Evolutionary conservation across 495 filamentous ascomycete species (phyloP).

Genomic region (Daldinia concentrica): DNA sequence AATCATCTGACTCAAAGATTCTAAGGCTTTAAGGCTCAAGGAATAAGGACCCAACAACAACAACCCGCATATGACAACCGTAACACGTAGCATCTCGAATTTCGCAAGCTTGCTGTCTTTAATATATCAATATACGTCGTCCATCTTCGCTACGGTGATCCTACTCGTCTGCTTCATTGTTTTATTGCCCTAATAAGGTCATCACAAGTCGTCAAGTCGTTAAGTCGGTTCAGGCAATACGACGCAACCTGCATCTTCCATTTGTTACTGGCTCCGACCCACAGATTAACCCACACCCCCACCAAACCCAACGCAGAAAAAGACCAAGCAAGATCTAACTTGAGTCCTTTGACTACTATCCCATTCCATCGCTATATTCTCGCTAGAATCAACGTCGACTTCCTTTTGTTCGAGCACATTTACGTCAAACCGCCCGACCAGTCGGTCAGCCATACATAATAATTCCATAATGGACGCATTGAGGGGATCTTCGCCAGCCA

Average conservation of each 20-base stretch:
- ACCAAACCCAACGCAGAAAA: constrained; percentile 40
- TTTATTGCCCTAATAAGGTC: constrained; percentile 15
- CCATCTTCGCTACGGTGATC: not conserved
- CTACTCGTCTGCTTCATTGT: not conserved
- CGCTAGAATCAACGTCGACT: not conserved
- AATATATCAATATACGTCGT: not conserved
- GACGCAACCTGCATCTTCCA: constrained; percentile 37
- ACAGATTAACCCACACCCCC: constrained; percentile 39
- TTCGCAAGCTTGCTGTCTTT: not conserved
- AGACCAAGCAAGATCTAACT: constrained; percentile 22
- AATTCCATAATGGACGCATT: constrained; percentile 41
- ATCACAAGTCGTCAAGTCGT: constrained; percentile 21
- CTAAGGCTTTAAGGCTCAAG: not conserved
- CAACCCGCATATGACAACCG: not conserved
- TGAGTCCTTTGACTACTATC: constrained; percentile 7
- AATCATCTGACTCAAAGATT: constrained; percentile 26
- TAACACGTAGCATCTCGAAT: constrained; percentile 19
- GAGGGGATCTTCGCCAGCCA: constrained; percentile 46
- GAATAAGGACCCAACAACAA: constrained; percentile 13
- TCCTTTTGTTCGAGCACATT: constrained; percentile 8
- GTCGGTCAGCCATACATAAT: not conserved
- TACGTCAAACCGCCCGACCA: not conserved
- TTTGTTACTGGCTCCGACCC: constrained; percentile 37
- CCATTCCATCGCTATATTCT: constrained; percentile 20
- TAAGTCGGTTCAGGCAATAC: constrained; percentile 14